Percentiles rank a stretch among this genome's conserved stretches.
These are phyloP conservation scores for Saitoella complicata DNA, from an alignment of 805 yeast species.

Conservation along the genomic window DNA sequence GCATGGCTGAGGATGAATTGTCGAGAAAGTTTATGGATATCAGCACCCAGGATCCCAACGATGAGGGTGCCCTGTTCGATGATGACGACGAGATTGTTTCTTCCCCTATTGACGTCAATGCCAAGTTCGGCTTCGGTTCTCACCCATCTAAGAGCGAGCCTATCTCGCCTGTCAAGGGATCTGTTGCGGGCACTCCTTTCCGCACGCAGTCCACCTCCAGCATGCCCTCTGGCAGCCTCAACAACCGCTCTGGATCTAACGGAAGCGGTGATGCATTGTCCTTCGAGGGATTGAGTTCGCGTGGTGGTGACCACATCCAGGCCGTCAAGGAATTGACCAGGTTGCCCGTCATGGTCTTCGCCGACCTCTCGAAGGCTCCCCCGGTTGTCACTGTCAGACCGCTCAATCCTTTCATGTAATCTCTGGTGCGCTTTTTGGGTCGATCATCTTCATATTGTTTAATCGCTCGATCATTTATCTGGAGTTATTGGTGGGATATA, in stretches of 20 bases:
- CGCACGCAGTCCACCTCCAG: constrained; percentile 16
- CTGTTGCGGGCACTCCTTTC: constrained; percentile 12
- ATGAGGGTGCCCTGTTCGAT: constrained; percentile 2
- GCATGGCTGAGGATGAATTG: constrained; percentile 22
- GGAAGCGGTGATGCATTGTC: constrained; percentile 20
- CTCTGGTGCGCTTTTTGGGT: no score
- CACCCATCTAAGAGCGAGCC: constrained; percentile 19
- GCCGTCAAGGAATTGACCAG: constrained; percentile 61
- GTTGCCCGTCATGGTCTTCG: constrained; percentile 72
- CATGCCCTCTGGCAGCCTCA: constrained; percentile 5
- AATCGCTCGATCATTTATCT: no score
- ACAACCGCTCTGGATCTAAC: no score
- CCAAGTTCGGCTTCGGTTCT: not conserved
- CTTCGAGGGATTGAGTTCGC: constrained; percentile 37
- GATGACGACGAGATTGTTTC: constrained; percentile 1
- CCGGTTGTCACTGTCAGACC: constrained; percentile 90
- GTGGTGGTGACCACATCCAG: constrained; percentile 40
- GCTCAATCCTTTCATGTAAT: constrained; percentile 53
- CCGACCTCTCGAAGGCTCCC: constrained; percentile 88
- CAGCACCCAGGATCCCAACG: constrained; percentile 5
- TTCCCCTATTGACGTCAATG: not conserved
- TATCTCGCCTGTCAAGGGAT: constrained; percentile 15
- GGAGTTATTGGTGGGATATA: no score
- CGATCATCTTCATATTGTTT: no score
- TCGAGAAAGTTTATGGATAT: constrained; percentile 7